Evolutionary conservation across 1,284 basidiomycete genomes (phyloP).

Genomic region (Pholiota adiposa): DNA sequence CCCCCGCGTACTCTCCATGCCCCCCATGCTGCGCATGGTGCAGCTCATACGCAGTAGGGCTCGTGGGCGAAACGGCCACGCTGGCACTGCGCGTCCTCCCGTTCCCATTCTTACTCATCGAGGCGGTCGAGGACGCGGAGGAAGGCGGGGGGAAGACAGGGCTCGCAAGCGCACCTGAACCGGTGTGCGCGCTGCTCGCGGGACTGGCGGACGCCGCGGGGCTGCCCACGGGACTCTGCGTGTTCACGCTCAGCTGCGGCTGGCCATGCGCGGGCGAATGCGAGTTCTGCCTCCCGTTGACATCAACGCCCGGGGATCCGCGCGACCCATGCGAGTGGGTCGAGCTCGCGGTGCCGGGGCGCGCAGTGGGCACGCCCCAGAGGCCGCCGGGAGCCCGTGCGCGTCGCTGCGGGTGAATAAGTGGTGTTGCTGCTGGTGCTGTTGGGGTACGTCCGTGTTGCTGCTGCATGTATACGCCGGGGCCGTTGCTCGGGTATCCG

Average conservation of each 20-base stretch:
- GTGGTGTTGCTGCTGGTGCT: slow-evolving; percentile 6
- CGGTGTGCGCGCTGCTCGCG: background rate
- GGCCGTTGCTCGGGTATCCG: background rate
- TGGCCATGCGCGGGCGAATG: slow-evolving; percentile 2
- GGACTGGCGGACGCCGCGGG: background rate
- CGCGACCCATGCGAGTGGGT: slow-evolving; percentile 17
- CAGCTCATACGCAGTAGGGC: slow-evolving; percentile 9
- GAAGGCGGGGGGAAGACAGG: background rate
- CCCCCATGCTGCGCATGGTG: slow-evolving; percentile 7
- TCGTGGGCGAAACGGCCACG: background rate
- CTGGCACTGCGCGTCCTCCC: background rate
- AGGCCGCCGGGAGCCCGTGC: slow-evolving; percentile 15
- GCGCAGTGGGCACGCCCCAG: slow-evolving; percentile 4
- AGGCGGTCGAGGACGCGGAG: background rate
- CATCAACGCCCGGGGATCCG: slow-evolving; percentile 3
- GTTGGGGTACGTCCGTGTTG: slow-evolving; percentile 35
- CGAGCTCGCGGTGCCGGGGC: slow-evolving; percentile 13
- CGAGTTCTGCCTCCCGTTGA: background rate
- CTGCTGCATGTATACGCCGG: slow-evolving; percentile 17
- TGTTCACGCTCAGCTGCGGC: slow-evolving; percentile 5
- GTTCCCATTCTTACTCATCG: background rate
- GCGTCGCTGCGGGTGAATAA: slow-evolving; percentile 24
- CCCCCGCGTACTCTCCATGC: no score
- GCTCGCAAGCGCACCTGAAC: slow-evolving; percentile 6
- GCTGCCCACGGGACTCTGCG: background rate